phyloP scores from a whole-genome alignment of 2,329 filamentous ascomycete genomes.

The Pseudocercospora crystallina region DNA sequence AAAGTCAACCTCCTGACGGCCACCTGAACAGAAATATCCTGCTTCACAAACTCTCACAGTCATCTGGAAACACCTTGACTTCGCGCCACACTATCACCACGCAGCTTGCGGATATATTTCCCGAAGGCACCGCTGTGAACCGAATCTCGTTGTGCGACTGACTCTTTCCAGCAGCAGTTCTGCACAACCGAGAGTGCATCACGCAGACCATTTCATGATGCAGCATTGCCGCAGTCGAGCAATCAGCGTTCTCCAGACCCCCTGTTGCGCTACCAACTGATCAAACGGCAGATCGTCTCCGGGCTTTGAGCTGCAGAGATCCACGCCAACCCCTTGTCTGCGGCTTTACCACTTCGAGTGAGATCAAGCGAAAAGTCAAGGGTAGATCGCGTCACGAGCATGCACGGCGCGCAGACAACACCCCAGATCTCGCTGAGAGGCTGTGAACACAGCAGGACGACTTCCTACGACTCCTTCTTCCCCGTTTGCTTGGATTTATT shows the following conservation, averaged over 20 bases:
- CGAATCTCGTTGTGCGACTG: no score
- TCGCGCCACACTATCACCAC: no score
- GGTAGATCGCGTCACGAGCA: conserved; percentile 8
- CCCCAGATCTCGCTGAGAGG: background rate
- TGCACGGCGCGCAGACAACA: conserved; percentile 1
- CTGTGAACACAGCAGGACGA: background rate
- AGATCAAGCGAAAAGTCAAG: conserved; percentile 3
- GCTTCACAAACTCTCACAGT: conserved; percentile 2
- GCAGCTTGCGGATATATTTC: no score
- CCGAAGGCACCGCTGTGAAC: no score
- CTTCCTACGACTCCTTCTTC: background rate
- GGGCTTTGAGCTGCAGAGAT: conserved; percentile 6
- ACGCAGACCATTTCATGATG: background rate
- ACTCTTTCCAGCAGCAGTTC: no score
- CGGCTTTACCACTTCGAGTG: background rate
- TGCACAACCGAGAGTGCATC: no score
- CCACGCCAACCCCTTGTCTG: conserved; percentile 4
- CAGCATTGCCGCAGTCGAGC: background rate
- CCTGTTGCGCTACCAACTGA: background rate
- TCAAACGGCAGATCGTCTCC: conserved; percentile 9
- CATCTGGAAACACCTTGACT: no score
- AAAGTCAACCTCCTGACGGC: conserved; percentile 1
- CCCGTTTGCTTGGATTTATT: background rate
- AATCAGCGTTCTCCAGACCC: background rate
- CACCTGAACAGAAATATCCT: background rate